phyloP scores from a whole-genome alignment of 2,329 filamentous ascomycete species.

The Diplodia scrobiculata region DNA sequence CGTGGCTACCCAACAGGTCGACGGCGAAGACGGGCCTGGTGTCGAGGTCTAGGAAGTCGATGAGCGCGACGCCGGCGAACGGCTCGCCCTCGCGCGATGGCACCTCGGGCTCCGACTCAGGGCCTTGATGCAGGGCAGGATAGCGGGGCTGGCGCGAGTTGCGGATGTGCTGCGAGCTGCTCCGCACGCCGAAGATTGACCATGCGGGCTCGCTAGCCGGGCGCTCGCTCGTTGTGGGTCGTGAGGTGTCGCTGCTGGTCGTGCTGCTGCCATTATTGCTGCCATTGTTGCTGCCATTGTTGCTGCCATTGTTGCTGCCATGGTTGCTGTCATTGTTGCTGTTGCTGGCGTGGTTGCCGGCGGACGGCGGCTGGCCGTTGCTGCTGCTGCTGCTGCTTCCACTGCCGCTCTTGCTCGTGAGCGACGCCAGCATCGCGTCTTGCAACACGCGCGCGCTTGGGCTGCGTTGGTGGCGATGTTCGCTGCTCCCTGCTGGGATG shows the following conservation, averaged over 20 bases:
- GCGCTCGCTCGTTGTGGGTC: conserved; percentile 6
- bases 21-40: conserved; percentile 21
- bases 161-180: conserved; percentile 1
- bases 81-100: conserved; percentile 9
- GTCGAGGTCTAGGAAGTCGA: conserved; percentile 26
- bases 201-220: conserved; percentile 16
- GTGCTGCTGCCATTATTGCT: neutral
- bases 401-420: conserved; percentile 4
- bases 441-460: neutral
- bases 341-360: neutral
- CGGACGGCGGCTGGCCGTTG: neutral
- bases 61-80: conserved; percentile 21
- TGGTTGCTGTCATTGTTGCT: neutral
- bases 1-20: conserved; percentile 5
- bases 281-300: neutral
- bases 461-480: neutral
- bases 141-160: neutral
- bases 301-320: neutral
- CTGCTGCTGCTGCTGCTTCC: neutral
- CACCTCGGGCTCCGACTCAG: conserved; percentile 26
- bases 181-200: conserved; percentile 20
- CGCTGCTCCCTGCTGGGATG: neutral
- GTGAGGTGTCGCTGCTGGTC: neutral
- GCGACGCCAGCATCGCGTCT: conserved; percentile 12
- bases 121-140: conserved; percentile 1